Evolutionary conservation across 768 basidiomycete species (phyloP).

Genomic region (Suillus lakei): DNA sequence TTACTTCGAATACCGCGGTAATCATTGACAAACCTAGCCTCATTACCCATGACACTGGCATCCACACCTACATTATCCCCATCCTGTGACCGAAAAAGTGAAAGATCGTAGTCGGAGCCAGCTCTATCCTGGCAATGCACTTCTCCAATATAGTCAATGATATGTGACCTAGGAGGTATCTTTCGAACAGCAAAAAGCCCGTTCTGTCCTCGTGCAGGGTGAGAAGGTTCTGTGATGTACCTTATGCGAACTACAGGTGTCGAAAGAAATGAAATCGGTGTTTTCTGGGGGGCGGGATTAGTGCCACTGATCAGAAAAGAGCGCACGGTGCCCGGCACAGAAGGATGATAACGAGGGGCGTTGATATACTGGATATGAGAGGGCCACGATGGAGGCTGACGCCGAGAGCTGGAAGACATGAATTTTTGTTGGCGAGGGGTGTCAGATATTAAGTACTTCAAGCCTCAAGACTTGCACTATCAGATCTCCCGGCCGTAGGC

Average conservation of each 20-base stretch:
- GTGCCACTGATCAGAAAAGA: constrained; percentile 40
- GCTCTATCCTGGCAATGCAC: constrained; percentile 79
- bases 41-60: constrained; percentile 78
- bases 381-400: constrained; percentile 55
- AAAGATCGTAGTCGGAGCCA: constrained; percentile 87
- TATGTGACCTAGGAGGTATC: constrained; percentile 66
- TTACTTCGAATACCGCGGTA: constrained; percentile 75
- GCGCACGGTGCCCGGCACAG: constrained; percentile 51
- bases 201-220: constrained; percentile 80
- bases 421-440: neutral
- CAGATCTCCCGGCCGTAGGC: neutral
- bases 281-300: constrained; percentile 17
- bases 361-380: constrained; percentile 56
- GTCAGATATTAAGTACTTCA: neutral
- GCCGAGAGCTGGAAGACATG: constrained; percentile 15
- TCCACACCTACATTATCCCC: constrained; percentile 78
- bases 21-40: constrained; percentile 90
- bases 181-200: constrained; percentile 82
- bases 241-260: constrained; percentile 56
- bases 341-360: constrained; percentile 57
- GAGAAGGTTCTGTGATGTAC: constrained; percentile 53
- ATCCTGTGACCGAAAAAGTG: constrained; percentile 63
- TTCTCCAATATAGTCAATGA: constrained; percentile 85
- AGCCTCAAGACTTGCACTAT: neutral
- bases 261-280: constrained; percentile 10